Base-by-base conservation (phyloP, 2,329 filamentous ascomycete genomes). In the Sporothrix humicola region DNA sequence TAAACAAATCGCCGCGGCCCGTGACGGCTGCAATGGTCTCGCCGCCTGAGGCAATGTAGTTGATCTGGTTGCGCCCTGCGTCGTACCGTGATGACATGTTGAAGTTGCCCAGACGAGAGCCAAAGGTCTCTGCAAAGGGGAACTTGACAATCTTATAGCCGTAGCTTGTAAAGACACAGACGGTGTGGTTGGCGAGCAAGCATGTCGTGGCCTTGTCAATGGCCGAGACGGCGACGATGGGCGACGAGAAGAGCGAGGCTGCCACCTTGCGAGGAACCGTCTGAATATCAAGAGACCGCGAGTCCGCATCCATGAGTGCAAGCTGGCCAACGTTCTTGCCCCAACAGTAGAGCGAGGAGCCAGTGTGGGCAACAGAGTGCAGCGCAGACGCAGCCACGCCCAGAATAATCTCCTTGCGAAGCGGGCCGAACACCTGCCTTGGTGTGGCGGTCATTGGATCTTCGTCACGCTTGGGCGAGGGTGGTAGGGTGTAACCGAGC, bases 281-380 rank as follows among this genome's bases (percentile, higher is more conserved):
- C 79, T 98, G 96, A n/a, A 92, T 84, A 77, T 96, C 93, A 5
- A 98, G 87, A 0, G 94, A 98, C 63, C 95, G 90, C 37, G 96
- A 97, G 82, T 98, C 95, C 0, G 96, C 95, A 80, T 98, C 96
- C 83, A 98, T 94, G 71, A 99, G 87, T 5, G 94, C 96, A 65
- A 99, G 87, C 81, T 99, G 96, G 1, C 96, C 96, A 77, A 94
- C 90, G 78, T 98, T 99, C 78, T 96, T 97, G 26, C 96, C 96
- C 87, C 97, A 99, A 1, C 94, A 97, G 80, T 93, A 99, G 0
- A 99, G 83, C 0, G 93, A 93, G 0, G 90, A 89, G 0, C 88
- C 87, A 0, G 94, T 98, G 79, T 96, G 92, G 0, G 94, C 93
- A 2, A 97, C 95, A 0, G 96, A 98, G 82, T 99, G 96, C 54